These are phyloP conservation scores for Fusarium sacchari DNA, from an alignment of 2,329 filamentous ascomycete genomes.

Conservation along the genomic window DNA sequence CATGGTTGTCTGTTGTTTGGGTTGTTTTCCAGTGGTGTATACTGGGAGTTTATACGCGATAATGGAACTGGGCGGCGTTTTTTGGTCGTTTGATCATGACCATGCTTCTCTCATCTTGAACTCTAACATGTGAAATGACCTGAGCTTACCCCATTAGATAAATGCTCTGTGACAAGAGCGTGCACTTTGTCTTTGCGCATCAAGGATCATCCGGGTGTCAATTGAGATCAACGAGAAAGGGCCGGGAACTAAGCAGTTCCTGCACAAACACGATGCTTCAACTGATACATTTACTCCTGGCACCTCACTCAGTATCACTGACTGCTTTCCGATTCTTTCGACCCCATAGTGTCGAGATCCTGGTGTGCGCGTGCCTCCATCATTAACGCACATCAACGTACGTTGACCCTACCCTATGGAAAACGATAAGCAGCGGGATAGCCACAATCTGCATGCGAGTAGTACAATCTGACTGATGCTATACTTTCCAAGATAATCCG, in stretches of 20 bases:
- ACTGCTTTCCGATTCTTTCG: too few relatives aligned
- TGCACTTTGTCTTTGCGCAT: not conserved
- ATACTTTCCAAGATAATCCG: too few relatives aligned
- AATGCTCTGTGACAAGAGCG: too few relatives aligned
- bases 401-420: not conserved
- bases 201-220: not conserved
- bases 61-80: not conserved
- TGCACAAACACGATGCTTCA: not conserved
- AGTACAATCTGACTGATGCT: not conserved
- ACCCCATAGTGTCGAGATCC: not conserved
- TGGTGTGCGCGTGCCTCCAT: not conserved
- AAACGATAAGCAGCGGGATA: not conserved
- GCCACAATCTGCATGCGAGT: not conserved
- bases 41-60: not conserved
- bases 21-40: not conserved
- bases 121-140: accelerated
- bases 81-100: not conserved
- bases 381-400: not conserved
- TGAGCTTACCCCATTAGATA: too few relatives aligned
- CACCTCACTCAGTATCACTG: accelerated
- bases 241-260: not conserved
- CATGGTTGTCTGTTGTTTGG: not conserved
- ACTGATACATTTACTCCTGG: accelerated
- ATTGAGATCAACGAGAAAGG: not conserved
- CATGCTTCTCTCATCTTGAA: not conserved